phyloP scores from a whole-genome alignment of 1,284 basidiomycete species.

The Gomphus sp. region DNA sequence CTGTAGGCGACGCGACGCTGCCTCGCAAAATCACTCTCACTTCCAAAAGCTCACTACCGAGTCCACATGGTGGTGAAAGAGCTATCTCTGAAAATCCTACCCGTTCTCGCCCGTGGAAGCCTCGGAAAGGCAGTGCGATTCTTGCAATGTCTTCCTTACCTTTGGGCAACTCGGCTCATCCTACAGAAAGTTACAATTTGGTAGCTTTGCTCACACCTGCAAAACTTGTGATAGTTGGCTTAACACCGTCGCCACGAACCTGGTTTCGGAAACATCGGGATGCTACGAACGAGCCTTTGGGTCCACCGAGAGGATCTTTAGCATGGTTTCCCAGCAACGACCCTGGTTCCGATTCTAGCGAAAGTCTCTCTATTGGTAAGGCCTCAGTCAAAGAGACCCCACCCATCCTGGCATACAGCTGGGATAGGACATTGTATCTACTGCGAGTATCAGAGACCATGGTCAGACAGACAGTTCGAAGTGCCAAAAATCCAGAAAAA shows the following conservation, averaged over 20 bases:
- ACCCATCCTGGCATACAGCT: slow-evolving; percentile 76
- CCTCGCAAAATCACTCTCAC: not conserved
- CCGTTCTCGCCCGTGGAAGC: slow-evolving; percentile 25
- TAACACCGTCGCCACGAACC: slow-evolving; percentile 88
- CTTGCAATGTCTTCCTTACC: slow-evolving; percentile 80
- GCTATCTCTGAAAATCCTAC: slow-evolving; percentile 9
- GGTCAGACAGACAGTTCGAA: slow-evolving; percentile 38
- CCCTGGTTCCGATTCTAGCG: slow-evolving; percentile 12
- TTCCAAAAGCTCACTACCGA: not conserved
- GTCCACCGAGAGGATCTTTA: slow-evolving; percentile 46
- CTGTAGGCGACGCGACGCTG: slow-evolving; percentile 22
- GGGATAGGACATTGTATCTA: slow-evolving; percentile 62
- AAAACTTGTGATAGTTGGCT: slow-evolving; percentile 88
- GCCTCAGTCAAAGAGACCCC: slow-evolving; percentile 14
- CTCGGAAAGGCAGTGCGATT: slow-evolving; percentile 51
- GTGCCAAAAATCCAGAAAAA: slow-evolving; percentile 49
- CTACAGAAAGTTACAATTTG: slow-evolving; percentile 78
- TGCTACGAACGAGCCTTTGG: slow-evolving; percentile 31
- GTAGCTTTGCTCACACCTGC: slow-evolving; percentile 83
- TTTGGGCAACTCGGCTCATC: slow-evolving; percentile 65
- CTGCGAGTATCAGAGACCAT: slow-evolving; percentile 59
- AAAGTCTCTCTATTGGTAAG: slow-evolving; percentile 19
- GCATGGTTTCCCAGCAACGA: slow-evolving; percentile 71
- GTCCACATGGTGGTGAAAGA: not conserved
- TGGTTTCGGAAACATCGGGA: slow-evolving; percentile 82